Conservation (phyloP, 441 rosid genomes). For the Populus hybrid region DNA sequence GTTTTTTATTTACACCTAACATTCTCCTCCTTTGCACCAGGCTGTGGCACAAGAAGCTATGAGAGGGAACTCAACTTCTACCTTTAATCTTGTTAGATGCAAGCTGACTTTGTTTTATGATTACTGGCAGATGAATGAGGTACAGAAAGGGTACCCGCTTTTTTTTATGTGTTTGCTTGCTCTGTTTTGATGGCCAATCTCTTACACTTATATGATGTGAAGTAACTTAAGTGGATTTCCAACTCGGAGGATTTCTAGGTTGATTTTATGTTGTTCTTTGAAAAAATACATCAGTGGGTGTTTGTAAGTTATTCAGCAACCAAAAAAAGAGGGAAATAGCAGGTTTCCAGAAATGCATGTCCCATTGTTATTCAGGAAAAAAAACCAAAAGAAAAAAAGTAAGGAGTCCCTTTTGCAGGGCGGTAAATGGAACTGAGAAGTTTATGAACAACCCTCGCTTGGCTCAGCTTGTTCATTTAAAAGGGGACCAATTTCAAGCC, state of each 20-base stretch:
- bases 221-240: neutral
- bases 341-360: neutral
- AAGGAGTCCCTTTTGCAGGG: neutral
- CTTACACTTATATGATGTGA: neutral
- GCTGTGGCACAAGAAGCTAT: constrained; percentile 48
- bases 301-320: neutral
- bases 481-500: neutral
- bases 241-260: neutral
- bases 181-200: constrained; percentile 1
- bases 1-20: constrained; percentile 14
- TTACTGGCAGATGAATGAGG: constrained; percentile 96
- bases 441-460: neutral
- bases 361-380: neutral
- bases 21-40: constrained; percentile 34
- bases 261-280: neutral
- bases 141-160: constrained; percentile 19
- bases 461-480: neutral
- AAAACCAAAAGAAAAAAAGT: no score
- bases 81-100: constrained; percentile 75
- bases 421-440: neutral
- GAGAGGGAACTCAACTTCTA: constrained; percentile 27
- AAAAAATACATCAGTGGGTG: neutral
- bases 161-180: neutral
- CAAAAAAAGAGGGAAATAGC: neutral
- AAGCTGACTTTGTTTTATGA: constrained; percentile 75